Evolutionary conservation across 192 early-diverging fungal species (phyloP).

Genomic region (Coemansia nantahalensis): DNA sequence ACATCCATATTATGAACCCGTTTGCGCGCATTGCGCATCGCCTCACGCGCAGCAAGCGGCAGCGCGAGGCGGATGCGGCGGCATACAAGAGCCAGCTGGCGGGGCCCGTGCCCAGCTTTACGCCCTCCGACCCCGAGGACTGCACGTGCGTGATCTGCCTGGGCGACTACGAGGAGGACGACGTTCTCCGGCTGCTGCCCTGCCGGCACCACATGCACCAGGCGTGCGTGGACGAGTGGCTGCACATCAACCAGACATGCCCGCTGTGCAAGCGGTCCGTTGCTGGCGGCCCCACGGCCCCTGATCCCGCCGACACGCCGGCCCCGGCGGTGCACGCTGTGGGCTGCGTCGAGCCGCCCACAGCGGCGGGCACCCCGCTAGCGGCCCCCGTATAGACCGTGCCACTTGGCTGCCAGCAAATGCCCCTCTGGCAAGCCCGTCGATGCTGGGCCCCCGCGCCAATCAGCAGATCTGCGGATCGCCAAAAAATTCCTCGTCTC

Average conservation of each 20-base stretch:
- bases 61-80: slow-evolving; percentile 38
- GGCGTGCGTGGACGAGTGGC: slow-evolving; percentile 80
- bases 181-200: slow-evolving; percentile 67
- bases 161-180: slow-evolving; percentile 70
- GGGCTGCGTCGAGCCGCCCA: not conserved
- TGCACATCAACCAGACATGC: slow-evolving; percentile 68
- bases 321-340: no score
- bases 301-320: no score
- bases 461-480: no score
- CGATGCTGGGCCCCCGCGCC: no score
- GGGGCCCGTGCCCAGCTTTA: slow-evolving; percentile 46
- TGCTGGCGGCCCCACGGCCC: not conserved
- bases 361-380: not conserved
- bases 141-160: slow-evolving; percentile 78
- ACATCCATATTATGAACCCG: slow-evolving; percentile 32
- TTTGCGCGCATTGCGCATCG: slow-evolving; percentile 48
- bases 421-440: no score
- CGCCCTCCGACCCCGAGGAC: slow-evolving; percentile 60
- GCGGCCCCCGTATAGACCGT: no score
- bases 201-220: slow-evolving; percentile 83
- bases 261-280: slow-evolving; percentile 70
- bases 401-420: no score
- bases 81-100: slow-evolving; percentile 45
- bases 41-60: slow-evolving; percentile 38
- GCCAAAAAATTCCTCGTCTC: no score